Base-by-base conservation (phyloP, 306 rosid genomes). In the Lupinus albus region DNA sequence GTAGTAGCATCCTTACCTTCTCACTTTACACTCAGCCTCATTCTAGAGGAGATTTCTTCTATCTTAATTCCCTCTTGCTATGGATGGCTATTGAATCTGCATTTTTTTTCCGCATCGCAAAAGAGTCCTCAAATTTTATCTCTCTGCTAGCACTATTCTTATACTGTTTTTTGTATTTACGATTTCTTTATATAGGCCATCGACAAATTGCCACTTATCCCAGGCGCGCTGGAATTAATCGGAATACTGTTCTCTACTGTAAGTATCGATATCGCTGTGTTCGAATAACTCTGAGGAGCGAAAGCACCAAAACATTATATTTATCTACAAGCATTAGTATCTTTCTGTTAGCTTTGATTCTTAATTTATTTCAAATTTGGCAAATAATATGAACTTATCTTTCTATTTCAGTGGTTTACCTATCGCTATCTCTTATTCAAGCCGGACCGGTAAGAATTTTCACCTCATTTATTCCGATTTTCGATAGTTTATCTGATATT, bases 341-440 rank as follows among this genome's bases (percentile, higher is more conserved):
- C 62, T 47, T 67, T 67, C n/a, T 21, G 11, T 13, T 48, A 15
- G 46, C 41, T 35, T 41, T 10, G 15, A 8, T 56, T 63, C 56
- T 63, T 50, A n/a, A 38, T 50, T 47, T 3, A 15, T 80, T 45
- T 25, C 45, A 12, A 18, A 52, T 4, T 18, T 39, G 47, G 20
- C n/a, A 11, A 41, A 12, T 82, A 65, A 83, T 78, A 50, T n/a
- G 38, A 78, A 20, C 51, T 67, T 77, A 2, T 73, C 3, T 75
- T 39, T 77, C 72, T 59, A 41, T 81, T 87, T 75, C 96, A 92
- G 98, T 92, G 96, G 98, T 92, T 92, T 71, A 46, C 75, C 61
- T 89, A 89, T 75, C 98, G 98, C n/a, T 92, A 87, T 74, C 95
- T 92, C 79, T 30, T 92, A 68, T 92, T 92, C 87, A 92, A 89